Percentiles rank a stretch among this genome's conserved stretches.
phyloP scores from a whole-genome alignment of 164 flowering plant species.

The Kalanchoe fedtschenkoi region DNA sequence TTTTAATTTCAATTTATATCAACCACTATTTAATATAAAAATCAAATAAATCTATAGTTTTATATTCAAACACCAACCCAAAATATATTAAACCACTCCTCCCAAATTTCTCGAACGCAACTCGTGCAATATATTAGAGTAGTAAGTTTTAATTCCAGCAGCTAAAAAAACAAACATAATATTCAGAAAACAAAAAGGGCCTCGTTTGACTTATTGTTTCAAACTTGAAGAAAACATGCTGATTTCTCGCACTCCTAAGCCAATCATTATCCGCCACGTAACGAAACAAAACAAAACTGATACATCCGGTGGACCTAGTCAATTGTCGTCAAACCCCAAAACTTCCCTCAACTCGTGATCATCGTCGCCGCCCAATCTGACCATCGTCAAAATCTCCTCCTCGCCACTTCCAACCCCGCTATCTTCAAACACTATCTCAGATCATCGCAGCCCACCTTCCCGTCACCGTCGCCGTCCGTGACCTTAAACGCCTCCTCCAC shows the following conservation, averaged over 20 bases:
- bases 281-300: neutral
- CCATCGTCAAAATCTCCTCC: constrained; percentile 68
- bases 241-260: too few species aligned
- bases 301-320: neutral
- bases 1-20: too few species aligned
- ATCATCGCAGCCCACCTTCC: constrained; percentile 55
- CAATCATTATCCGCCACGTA: neutral
- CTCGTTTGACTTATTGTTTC: too few species aligned
- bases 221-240: too few species aligned
- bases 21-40: too few species aligned
- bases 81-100: too few species aligned
- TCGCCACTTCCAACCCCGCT: constrained; percentile 52
- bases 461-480: constrained; percentile 90
- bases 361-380: constrained; percentile 55
- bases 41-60: too few species aligned
- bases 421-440: constrained; percentile 42
- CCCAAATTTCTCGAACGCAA: too few species aligned
- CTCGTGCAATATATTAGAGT: too few species aligned
- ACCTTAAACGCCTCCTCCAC: constrained; percentile 51
- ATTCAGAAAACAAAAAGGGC: neutral
- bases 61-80: too few species aligned
- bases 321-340: constrained; percentile 40
- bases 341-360: constrained; percentile 37
- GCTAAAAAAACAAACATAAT: too few species aligned
- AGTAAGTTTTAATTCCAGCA: too few species aligned